phyloP scores from a whole-genome alignment of 164 flowering plant species.

The Brasenia schreberi region DNA sequence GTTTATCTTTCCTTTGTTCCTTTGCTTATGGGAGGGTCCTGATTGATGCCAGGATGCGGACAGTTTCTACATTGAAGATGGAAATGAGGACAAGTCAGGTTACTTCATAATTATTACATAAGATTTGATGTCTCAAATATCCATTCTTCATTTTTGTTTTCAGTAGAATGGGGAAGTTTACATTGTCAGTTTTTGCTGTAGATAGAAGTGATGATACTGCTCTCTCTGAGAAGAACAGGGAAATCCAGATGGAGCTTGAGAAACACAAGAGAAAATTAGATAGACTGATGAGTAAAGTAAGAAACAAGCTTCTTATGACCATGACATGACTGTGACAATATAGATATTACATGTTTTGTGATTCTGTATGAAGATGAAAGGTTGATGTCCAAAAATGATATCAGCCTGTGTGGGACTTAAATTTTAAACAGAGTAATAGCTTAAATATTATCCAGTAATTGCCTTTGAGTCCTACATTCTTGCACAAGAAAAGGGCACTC shows the following conservation, averaged over 20 bases:
- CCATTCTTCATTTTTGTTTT: neutral
- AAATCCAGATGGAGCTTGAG: conserved; percentile 32
- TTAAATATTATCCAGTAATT: too few relatives aligned
- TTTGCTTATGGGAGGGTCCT: neutral
- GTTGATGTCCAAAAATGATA: neutral
- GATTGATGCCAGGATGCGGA: conserved; percentile 31
- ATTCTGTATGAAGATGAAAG: neutral
- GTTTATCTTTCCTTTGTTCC: neutral
- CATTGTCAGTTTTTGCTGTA: conserved; percentile 10
- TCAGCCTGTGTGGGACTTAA: neutral
- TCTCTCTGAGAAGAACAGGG: conserved; percentile 31
- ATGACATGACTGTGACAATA: neutral
- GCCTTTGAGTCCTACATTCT: neutral
- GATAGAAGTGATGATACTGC: conserved; percentile 15
- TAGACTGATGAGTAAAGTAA: conserved; percentile 50
- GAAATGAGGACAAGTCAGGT: conserved; percentile 13
- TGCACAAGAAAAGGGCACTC: neutral
- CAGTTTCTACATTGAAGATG: conserved; percentile 17
- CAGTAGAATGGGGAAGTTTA: neutral
- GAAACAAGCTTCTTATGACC: neutral
- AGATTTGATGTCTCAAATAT: neutral
- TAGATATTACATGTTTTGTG: neutral
- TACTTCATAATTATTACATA: too few relatives aligned
- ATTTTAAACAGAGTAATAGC: neutral
- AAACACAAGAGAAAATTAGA: conserved; percentile 42